Base-by-base conservation (phyloP, 352 stramenopile genomes). In the Pythium phragmiticola region DNA sequence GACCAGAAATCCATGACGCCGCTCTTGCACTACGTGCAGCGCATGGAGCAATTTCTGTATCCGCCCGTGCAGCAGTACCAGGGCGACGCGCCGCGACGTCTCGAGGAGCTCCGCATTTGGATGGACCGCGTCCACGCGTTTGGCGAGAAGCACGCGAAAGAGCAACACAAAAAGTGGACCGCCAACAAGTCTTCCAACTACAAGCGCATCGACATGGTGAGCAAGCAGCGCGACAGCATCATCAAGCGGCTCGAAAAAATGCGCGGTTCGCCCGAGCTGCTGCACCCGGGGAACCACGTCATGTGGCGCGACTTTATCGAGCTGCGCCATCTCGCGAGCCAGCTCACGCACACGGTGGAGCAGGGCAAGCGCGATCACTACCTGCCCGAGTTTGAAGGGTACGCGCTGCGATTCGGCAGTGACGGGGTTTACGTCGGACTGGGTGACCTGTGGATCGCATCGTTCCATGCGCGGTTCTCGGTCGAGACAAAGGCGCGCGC, bases 241-340 rank as follows among this genome's bases (percentile, higher is more conserved):
- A 74, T 83, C 8, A 76, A 81, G 23, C 81, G 76, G 48, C 71
- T 92, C 4, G 76, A 87, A 8, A 73, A 74, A n/a, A 89, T 89
- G 78, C 79, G 70, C 2, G 69, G 70, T 3, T 70, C 73, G 13
- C 55, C 57, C 5, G 64, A 57, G n/a, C 69, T 83, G 8, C 46
- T 86, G 21, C 72, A 68, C 14, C 80, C 77, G 4, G 78, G 82
- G 8, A 87, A 88, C 37, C 72, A 79, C 19, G 46, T 48, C 0
- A 43, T 79, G 19, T 87, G 78, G 80, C 68, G 78, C n/a, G 83
- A 90, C 50, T 90, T 85, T 46, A 78, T 89, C 46, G 83, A 92
- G 50, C 53, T 92, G 12, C 81, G 83, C 6, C 80, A 85, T 33
- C 60, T 92, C 7, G 77, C 70, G 4, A 82, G 76, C 9, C 79